Evolutionary conservation across 108 stramenopile species (phyloP).

Genomic region (Nannochloropsis oceanica): DNA sequence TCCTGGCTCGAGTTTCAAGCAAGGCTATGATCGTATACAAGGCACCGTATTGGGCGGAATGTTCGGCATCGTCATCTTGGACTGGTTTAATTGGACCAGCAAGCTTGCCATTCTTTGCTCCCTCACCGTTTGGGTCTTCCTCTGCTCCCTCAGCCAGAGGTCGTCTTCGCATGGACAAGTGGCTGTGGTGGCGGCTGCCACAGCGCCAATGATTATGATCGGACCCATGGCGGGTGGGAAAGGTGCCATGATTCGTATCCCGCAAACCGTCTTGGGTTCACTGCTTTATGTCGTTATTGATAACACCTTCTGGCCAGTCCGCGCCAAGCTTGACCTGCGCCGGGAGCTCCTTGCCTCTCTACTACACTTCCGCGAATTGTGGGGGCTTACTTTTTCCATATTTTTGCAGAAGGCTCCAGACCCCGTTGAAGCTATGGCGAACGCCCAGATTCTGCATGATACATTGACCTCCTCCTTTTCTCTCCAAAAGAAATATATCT

Average conservation of each 20-base stretch:
- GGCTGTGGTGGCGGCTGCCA: not conserved
- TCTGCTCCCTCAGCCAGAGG: not conserved
- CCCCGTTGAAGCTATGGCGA: not conserved
- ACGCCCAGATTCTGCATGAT: not conserved
- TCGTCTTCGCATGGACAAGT: not conserved
- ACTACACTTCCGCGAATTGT: not conserved
- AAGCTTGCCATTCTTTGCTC: not conserved
- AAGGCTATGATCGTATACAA: not conserved
- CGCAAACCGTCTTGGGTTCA: not conserved
- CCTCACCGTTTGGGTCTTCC: not conserved
- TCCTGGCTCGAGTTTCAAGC: not conserved
- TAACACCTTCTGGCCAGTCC: not conserved
- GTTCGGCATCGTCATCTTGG: not conserved
- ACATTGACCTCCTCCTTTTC: not conserved
- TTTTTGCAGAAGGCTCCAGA: not conserved
- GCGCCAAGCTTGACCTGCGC: not conserved
- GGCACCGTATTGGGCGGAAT: not conserved
- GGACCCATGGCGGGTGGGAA: not conserved
- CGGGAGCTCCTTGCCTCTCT: not conserved
- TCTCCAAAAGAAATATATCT: not conserved
- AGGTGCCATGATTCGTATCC: not conserved
- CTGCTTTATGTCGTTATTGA: not conserved
- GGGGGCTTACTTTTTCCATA: not conserved
- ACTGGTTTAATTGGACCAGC: not conserved
- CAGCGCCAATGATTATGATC: not conserved